phyloP scores from a whole-genome alignment of 805 yeast species.

The Clavispora asparagi region DNA sequence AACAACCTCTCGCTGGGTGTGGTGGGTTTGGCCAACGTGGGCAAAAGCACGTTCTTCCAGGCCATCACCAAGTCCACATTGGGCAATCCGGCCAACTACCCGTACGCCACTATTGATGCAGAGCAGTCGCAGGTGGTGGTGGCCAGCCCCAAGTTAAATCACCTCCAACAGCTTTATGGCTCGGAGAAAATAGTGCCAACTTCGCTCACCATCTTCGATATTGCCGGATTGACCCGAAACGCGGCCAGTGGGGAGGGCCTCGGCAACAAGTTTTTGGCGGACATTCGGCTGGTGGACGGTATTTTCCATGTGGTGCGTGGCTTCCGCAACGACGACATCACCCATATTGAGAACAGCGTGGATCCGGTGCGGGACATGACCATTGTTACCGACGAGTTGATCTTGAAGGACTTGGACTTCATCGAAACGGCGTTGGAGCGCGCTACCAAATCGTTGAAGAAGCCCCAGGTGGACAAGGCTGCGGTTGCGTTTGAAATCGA shows the following conservation, averaged over 20 bases:
- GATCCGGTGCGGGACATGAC: constrained; percentile 17
- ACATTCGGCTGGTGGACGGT: constrained; percentile 97
- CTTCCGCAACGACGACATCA: constrained; percentile 29
- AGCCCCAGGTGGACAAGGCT: constrained; percentile 24
- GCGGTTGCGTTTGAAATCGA: constrained; percentile 22
- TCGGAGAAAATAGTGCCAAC: constrained; percentile 91
- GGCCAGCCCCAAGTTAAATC: constrained; percentile 84
- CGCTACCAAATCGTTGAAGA: constrained; percentile 22
- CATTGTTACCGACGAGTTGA: constrained; percentile 51
- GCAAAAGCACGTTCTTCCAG: constrained; percentile 96
- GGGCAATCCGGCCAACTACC: constrained; percentile 96
- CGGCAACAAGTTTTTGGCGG: constrained; percentile 95
- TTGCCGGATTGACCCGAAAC: constrained; percentile 97
- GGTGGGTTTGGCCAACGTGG: constrained; percentile 93
- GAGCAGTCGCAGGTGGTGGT: constrained; percentile 96
- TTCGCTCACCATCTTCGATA: constrained; percentile 86
- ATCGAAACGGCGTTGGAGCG: constrained; percentile 46
- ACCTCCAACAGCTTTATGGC: constrained; percentile 64
- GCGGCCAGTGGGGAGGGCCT: constrained; percentile 96
- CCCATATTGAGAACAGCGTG: constrained; percentile 16
- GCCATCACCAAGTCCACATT: constrained; percentile 89
- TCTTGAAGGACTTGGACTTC: constrained; percentile 56
- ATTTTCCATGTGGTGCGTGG: constrained; percentile 96
- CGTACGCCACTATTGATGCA: constrained; percentile 97
- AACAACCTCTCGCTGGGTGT: constrained; percentile 50